These are phyloP conservation scores for Cladosporium sphaerospermum DNA, from an alignment of 2,329 filamentous ascomycete species.

Conservation along the genomic window DNA sequence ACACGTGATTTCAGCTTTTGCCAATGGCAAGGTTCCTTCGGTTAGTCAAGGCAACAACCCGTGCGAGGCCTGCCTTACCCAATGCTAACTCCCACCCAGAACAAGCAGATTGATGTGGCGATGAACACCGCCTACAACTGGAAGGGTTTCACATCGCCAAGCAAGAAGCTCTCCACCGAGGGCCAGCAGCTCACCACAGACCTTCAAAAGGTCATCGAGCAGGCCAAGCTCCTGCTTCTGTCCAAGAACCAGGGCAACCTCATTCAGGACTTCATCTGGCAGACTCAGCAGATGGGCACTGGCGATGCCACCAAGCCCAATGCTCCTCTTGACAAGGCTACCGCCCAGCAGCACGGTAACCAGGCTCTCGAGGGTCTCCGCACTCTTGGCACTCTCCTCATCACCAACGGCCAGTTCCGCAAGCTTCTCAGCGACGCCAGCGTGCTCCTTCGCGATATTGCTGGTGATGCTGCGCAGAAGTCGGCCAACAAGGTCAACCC, in stretches of 20 bases:
- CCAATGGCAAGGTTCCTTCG: conserved; percentile 83
- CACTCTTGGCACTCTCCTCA: conserved; percentile 79
- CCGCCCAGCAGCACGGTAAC: conserved; percentile 74
- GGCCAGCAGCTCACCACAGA: conserved; percentile 74
- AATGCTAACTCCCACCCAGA: conserved; percentile 45
- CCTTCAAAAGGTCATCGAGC: conserved; percentile 69
- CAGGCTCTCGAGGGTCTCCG: conserved; percentile 78
- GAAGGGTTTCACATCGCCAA: conserved; percentile 62
- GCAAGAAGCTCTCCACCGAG: conserved; percentile 71
- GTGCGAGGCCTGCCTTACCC: background rate
- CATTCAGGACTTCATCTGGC: conserved; percentile 95
- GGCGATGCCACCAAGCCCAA: conserved; percentile 56
- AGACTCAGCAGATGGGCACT: conserved; percentile 69
- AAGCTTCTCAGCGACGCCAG: conserved; percentile 80
- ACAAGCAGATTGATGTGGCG: conserved; percentile 92
- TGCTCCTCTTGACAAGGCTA: conserved; percentile 66
- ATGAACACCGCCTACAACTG: conserved; percentile 80
- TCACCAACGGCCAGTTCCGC: conserved; percentile 94
- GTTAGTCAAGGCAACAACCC: conserved; percentile 43
- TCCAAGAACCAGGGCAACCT: conserved; percentile 94
- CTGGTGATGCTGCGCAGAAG: conserved; percentile 78
- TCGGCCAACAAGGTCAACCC: conserved; percentile 71
- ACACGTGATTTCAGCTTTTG: conserved; percentile 57
- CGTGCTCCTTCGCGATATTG: conserved; percentile 80
- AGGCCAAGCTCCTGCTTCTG: conserved; percentile 77